Percentiles rank a stretch among this genome's conserved stretches.
Conservation (phyloP, 2,329 filamentous ascomycete genomes). For the Cytospora chrysosperma region DNA sequence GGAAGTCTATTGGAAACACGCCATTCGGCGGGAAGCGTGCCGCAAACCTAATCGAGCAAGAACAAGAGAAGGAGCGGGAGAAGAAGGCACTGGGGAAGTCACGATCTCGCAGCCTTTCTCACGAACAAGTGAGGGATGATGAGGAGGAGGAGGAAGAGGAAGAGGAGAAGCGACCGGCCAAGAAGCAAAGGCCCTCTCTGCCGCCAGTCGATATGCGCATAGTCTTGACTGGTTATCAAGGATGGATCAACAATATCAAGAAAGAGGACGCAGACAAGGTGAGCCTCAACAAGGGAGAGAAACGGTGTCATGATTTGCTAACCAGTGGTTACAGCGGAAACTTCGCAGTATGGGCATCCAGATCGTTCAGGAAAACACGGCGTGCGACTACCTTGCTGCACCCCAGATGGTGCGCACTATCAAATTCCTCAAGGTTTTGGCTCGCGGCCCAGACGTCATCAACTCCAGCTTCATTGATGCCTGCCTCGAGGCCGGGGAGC, state of each 20-base stretch:
- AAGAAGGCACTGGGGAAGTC: constrained; percentile 30
- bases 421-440: constrained; percentile 89
- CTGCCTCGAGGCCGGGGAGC: constrained; percentile 66
- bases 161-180: constrained; percentile 51
- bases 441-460: constrained; percentile 75
- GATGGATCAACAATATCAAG: constrained; percentile 72
- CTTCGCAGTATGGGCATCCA: constrained; percentile 81
- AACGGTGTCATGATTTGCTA: constrained; percentile 25
- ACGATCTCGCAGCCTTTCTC: constrained; percentile 40
- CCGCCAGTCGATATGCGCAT: constrained; percentile 71
- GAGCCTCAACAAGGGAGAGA: constrained; percentile 36
- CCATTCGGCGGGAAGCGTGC: constrained; percentile 65
- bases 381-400: constrained; percentile 83
- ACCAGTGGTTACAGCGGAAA: constrained; percentile 58
- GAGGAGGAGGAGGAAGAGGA: constrained; percentile 45
- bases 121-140: constrained; percentile 29
- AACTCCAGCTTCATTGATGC: constrained; percentile 76
- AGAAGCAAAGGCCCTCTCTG: constrained; percentile 61
- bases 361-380: constrained; percentile 71
- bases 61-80: constrained; percentile 36
- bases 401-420: constrained; percentile 84
- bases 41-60: constrained; percentile 56
- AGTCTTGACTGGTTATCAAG: constrained; percentile 78
- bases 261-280: constrained; percentile 82
- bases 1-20: constrained; percentile 50